Evolutionary conservation across 75 land plant genomes (phyloP), one percentile per base, ranked within the genome.

Genomic region (Picea sitchensis): DNA sequence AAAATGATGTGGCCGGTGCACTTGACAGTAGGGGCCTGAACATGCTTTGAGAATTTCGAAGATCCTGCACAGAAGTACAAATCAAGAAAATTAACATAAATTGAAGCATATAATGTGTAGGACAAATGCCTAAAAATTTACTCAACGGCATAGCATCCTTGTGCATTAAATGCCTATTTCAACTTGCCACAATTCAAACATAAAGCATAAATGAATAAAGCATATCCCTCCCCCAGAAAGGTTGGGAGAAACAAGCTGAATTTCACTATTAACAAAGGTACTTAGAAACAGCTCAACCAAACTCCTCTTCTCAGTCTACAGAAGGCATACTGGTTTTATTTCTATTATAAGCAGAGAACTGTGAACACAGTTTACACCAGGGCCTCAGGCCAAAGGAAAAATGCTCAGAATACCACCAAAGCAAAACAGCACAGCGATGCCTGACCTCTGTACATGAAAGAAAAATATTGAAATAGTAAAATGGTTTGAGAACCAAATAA

Each of bases 21-120:
- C 95, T 95, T 14, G 96, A 93, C 79, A 93, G 80, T 51, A 95
- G 88, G 44, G 95, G 98, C 80, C 98, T 88, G 78, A 95, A 95
- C 92, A 93, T 93, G 69, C 86, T 85, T 44, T 85, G 91, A 73
- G 90, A 89, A 78, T 76, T 78, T 76, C 83, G 90, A 63, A 84
- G 80, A 83, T 95, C 95, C 95, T 95, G 76, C 73, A 82, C 13
- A 59, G 0, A 62, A 44, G 44, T 36, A 11, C 12, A 51, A 51
- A 51, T 9, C 56, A 51, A 51, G 2, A 51, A 51, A 51, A 51
- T 51, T 9, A 51, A 51, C 56, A 8, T 51, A 8, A 51, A 51
- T 51, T 51, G 54, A 9, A 51, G 54, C 54, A 51, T 51, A 51
- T 41, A 51, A 51, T 51, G 54, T 9, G 11, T 51, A 51, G 56